These are phyloP conservation scores for Claviceps spartinae DNA, from an alignment of 2,329 filamentous ascomycete genomes.

Conservation along the genomic window DNA sequence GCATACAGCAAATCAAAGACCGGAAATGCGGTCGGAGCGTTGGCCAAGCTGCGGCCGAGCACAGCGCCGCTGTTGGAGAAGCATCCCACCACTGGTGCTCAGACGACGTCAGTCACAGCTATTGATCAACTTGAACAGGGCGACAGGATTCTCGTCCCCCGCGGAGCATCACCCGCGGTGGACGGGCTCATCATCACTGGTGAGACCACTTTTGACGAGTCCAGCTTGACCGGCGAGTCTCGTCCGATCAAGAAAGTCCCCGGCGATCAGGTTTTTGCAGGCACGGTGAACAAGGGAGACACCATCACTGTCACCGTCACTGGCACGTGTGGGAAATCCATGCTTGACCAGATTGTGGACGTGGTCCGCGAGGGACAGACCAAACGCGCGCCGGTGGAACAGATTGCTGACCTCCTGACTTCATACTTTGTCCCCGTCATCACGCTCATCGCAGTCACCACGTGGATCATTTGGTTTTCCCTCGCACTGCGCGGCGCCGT, in stretches of 20 bases:
- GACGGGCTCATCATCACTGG: constrained; percentile 58
- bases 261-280: constrained; percentile 55
- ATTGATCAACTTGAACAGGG: constrained; percentile 64
- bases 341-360: constrained; percentile 69
- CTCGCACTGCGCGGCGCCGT: constrained; percentile 47
- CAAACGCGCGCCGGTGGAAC: constrained; percentile 60
- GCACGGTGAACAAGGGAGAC: constrained; percentile 58
- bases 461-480: constrained; percentile 58
- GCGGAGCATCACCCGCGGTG: constrained; percentile 72
- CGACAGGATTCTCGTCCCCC: constrained; percentile 59
- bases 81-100: constrained; percentile 16
- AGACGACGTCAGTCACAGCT: constrained; percentile 28
- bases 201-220: constrained; percentile 68
- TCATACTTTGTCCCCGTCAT: constrained; percentile 66
- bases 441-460: constrained; percentile 52
- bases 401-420: constrained; percentile 58
- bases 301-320: constrained; percentile 51
- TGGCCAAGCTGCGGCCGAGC: constrained; percentile 64
- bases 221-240: constrained; percentile 74
- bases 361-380: constrained; percentile 68
- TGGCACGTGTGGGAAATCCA: constrained; percentile 51
- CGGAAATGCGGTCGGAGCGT: constrained; percentile 68
- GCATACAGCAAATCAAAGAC: constrained; percentile 86
- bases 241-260: constrained; percentile 47
- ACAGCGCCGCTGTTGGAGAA: constrained; percentile 57